These are phyloP conservation scores for Cystobasidium sp. DNA, from an alignment of 1,284 basidiomycete genomes.

Conservation along the genomic window DNA sequence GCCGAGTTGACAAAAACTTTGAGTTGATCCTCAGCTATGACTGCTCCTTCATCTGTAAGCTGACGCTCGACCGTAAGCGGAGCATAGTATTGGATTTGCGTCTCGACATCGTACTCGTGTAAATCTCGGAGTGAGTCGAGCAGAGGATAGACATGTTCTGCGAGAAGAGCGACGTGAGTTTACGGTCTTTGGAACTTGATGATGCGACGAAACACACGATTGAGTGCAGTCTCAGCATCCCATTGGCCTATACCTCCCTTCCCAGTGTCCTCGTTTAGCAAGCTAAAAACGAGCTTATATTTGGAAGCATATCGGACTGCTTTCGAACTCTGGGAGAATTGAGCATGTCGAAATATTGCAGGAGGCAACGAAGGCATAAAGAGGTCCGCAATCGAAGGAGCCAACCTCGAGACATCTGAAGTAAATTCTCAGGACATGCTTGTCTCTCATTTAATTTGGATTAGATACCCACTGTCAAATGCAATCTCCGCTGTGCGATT, in stretches of 20 bases:
- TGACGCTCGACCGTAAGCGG: conserved; percentile 73
- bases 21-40: conserved; percentile 75
- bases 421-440: too few species aligned
- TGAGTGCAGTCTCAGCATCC: conserved; percentile 15
- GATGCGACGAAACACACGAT: neutral
- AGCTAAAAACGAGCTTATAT: conserved; percentile 77
- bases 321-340: conserved; percentile 49
- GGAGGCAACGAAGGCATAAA: neutral
- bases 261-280: conserved; percentile 80
- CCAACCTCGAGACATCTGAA: too few species aligned
- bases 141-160: conserved; percentile 73
- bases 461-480: neutral
- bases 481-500: neutral
- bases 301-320: conserved; percentile 74
- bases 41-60: conserved; percentile 55
- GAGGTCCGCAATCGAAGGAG: neutral
- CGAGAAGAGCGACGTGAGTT: neutral
- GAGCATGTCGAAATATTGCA: conserved; percentile 4
- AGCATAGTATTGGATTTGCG: conserved; percentile 88
- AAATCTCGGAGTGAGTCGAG: conserved; percentile 67
- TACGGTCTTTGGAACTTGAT: too few species aligned
- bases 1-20: conserved; percentile 94
- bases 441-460: too few species aligned
- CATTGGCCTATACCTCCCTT: conserved; percentile 30
- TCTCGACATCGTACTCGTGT: conserved; percentile 91